phyloP scores from a whole-genome alignment of 2,329 filamentous ascomycete genomes.

The Trichophyton schoenleinii region DNA sequence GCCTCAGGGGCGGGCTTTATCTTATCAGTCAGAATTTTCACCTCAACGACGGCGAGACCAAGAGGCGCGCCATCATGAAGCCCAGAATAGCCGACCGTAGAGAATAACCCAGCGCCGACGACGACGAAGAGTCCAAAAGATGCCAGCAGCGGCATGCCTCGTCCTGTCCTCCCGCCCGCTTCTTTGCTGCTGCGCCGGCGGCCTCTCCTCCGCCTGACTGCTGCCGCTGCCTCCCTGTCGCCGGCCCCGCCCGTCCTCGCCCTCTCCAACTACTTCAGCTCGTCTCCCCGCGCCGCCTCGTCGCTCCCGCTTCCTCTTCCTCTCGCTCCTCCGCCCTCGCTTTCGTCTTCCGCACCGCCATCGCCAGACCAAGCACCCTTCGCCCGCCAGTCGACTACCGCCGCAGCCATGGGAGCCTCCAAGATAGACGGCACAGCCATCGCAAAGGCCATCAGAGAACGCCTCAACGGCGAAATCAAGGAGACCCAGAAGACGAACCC shows the following conservation, averaged over 20 bases:
- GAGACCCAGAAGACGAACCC: conserved; percentile 71
- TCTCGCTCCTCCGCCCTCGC: background rate
- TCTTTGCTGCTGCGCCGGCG: background rate
- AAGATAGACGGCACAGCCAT: conserved; percentile 96
- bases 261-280: background rate
- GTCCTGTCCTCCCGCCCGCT: background rate
- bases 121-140: background rate
- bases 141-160: background rate
- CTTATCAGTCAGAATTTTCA: conserved; percentile 2
- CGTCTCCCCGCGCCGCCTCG: conserved; percentile 7
- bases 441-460: conserved; percentile 79
- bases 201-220: background rate
- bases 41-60: background rate
- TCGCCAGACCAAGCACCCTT: background rate
- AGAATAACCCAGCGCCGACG: background rate
- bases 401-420: conserved; percentile 62
- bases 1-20: background rate
- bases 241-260: background rate
- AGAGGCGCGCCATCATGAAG: background rate
- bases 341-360: background rate
- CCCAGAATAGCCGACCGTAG: background rate
- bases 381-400: conserved; percentile 9
- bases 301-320: background rate
- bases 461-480: conserved; percentile 65
- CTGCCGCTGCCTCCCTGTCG: conserved; percentile 6